Evolutionary conservation across 1,284 basidiomycete species (phyloP), one percentile per base, ranked within the genome.

Genomic region (Kalmanozyma brasiliensis): DNA sequence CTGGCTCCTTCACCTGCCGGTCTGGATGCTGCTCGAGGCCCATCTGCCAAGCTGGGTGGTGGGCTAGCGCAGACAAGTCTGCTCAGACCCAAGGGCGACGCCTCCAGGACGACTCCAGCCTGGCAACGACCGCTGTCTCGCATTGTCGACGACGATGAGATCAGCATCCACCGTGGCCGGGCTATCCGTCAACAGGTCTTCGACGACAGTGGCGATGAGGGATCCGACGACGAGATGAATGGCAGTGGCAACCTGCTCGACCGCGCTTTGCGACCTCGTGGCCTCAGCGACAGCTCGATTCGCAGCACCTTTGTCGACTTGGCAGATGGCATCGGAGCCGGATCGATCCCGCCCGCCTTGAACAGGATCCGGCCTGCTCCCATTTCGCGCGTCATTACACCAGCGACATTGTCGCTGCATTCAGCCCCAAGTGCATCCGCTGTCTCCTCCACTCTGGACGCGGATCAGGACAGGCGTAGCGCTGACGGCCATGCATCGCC

Each of bases 211-310:
- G 57, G 45, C 37, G 59, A 63, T 3, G 66, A 73, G 5, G 71
- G 45, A 10, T 59, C 52, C 6, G 73, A 62, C 13, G 57, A 62
- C 17, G 58, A 57, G 29, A 41, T 55, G 53, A 49, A 49, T 3
- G 48, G 33, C 4, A 59, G 59, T 17, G 44, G 49, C 36, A 63
- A 62, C 40, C 45, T 66, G 17, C 41, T 64, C 9, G 63, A 63
- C 19, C 49, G 59, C 20, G 61, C 64, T 5, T 53, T 76, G 44
- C 68, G 76, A 19, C 65, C 74, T 2, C 53, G 79, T 19, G 78
- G 78, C 4, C 64, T 81, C 26, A 76, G 73, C 23, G 79, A 81
- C 61, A 78, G 75, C 37, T 79, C 77, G 2, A 73, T 81, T 14
- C 72, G 73, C 22, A 79, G 73, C 34, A 78, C 74, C 0, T 80